Conservation (phyloP, 2,329 filamentous ascomycete species). For the Chrysoporthe deuterocubensis region DNA sequence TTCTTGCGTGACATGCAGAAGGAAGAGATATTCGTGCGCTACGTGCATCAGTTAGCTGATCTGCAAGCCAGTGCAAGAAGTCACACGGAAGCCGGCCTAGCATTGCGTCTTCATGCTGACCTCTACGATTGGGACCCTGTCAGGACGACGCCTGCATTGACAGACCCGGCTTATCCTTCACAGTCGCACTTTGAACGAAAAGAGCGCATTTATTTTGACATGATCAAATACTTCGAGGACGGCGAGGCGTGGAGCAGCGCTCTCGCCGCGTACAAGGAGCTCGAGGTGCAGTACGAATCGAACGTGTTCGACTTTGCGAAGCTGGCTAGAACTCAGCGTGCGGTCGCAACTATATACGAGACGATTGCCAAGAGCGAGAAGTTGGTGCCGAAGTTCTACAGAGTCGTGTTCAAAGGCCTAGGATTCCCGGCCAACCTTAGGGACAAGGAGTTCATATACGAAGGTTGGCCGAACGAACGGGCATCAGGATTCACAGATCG, state of each 20-base stretch:
- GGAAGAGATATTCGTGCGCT: conserved; percentile 94
- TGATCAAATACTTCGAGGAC: conserved; percentile 93
- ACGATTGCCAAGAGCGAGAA: conserved; percentile 81
- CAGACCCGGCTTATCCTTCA: conserved; percentile 76
- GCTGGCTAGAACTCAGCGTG: conserved; percentile 83
- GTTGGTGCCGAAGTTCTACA: conserved; percentile 83
- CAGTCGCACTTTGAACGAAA: conserved; percentile 92
- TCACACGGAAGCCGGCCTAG: conserved; percentile 84
- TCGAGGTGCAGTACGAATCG: conserved; percentile 87
- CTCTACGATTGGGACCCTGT: conserved; percentile 88
- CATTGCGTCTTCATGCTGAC: conserved; percentile 87
- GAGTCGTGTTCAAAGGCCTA: conserved; percentile 85
- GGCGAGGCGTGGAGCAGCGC: conserved; percentile 94
- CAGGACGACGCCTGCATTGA: conserved; percentile 65
- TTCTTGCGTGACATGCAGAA: conserved; percentile 97
- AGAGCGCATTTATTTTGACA: conserved; percentile 88
- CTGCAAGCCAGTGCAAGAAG: conserved; percentile 78
- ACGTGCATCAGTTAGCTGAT: conserved; percentile 87
- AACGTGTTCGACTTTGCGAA: conserved; percentile 92
- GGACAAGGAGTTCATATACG: conserved; percentile 92
- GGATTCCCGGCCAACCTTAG: conserved; percentile 81
- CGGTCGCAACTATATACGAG: conserved; percentile 92
- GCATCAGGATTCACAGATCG: conserved; percentile 84
- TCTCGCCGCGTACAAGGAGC: conserved; percentile 84
- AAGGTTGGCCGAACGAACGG: conserved; percentile 77